Conservation (phyloP, 192 early-diverging fungal genomes). For the Coemansia sp. region DNA sequence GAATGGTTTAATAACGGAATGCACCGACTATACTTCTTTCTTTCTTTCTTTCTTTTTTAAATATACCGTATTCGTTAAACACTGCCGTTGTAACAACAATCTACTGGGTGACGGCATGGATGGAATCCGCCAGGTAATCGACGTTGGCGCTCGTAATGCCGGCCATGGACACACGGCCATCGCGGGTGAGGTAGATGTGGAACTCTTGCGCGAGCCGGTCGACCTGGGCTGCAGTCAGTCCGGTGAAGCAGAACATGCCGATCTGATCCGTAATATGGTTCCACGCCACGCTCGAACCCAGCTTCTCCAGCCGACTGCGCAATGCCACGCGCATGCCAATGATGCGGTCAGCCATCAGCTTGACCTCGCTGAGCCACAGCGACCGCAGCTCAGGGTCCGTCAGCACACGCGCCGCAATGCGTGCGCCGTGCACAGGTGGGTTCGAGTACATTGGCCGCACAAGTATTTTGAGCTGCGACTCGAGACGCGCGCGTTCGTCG, state of each 20-base stretch:
- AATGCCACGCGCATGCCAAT: constrained; percentile 85
- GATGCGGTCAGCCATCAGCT: constrained; percentile 96
- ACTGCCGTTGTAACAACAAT: not conserved
- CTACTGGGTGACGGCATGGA: constrained; percentile 90
- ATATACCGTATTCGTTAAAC: too few relatives aligned
- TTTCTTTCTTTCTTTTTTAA: too few relatives aligned
- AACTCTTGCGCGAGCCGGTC: constrained; percentile 78
- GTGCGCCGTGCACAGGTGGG: constrained; percentile 93
- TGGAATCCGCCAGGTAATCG: constrained; percentile 92
- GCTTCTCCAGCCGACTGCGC: constrained; percentile 76
- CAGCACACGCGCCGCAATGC: constrained; percentile 89
- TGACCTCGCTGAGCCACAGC: constrained; percentile 92
- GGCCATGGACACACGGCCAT: constrained; percentile 96
- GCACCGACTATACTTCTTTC: too few relatives aligned
- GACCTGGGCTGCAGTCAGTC: constrained; percentile 86
- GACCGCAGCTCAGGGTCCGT: constrained; percentile 65
- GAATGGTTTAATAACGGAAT: too few relatives aligned
- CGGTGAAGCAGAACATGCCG: constrained; percentile 99
- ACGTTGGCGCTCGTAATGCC: constrained; percentile 93
- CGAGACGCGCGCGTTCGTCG: constrained; percentile 75
- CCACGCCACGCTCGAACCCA: constrained; percentile 77
- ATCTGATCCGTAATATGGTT: constrained; percentile 93
- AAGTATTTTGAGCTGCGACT: constrained; percentile 94
- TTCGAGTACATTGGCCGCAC: constrained; percentile 99
- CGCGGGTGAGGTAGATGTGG: constrained; percentile 91